Percentiles rank a stretch among this genome's conserved stretches.
phyloP scores from a whole-genome alignment of 768 basidiomycete genomes.

The Hydnomerulius pinastri region DNA sequence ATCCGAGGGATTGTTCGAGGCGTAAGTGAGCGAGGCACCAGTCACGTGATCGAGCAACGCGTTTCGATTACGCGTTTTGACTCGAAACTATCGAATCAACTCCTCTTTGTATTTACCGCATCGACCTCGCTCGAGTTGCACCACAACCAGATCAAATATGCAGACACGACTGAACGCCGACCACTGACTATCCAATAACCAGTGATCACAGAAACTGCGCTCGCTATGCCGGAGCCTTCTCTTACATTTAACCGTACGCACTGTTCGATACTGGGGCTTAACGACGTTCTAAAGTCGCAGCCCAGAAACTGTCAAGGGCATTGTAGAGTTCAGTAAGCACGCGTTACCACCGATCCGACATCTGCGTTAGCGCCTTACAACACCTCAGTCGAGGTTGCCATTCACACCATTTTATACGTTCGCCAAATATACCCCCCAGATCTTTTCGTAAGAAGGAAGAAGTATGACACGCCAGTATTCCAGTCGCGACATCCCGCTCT shows the following conservation, averaged over 20 bases:
- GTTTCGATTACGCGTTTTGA: too few species aligned
- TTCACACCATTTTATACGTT: constrained; percentile 90
- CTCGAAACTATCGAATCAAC: too few species aligned
- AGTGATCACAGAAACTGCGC: not conserved
- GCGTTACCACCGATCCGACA: not conserved
- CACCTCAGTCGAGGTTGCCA: constrained; percentile 82
- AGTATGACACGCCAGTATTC: constrained; percentile 88
- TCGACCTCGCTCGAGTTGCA: too few species aligned
- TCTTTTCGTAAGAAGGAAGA: constrained; percentile 83
- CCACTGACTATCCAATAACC: too few species aligned
- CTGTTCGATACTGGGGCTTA: not conserved
- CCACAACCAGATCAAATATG: too few species aligned
- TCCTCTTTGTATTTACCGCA: too few species aligned
- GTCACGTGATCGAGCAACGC: too few species aligned
- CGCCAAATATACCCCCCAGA: constrained; percentile 89
- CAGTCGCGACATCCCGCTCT: constrained; percentile 92
- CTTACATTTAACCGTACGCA: constrained; percentile 43
- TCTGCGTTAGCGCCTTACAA: constrained; percentile 6
- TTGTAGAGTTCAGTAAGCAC: constrained; percentile 70
- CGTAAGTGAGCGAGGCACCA: too few species aligned
- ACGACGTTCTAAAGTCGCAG: constrained; percentile 8
- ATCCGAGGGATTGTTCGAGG: too few species aligned
- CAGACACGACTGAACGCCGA: too few species aligned
- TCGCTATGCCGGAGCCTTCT: constrained; percentile 26
- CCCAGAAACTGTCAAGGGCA: constrained; percentile 62